Evolutionary conservation across 2,329 filamentous ascomycete genomes (phyloP).

Genomic region (Aspergillus calidoustus): DNA sequence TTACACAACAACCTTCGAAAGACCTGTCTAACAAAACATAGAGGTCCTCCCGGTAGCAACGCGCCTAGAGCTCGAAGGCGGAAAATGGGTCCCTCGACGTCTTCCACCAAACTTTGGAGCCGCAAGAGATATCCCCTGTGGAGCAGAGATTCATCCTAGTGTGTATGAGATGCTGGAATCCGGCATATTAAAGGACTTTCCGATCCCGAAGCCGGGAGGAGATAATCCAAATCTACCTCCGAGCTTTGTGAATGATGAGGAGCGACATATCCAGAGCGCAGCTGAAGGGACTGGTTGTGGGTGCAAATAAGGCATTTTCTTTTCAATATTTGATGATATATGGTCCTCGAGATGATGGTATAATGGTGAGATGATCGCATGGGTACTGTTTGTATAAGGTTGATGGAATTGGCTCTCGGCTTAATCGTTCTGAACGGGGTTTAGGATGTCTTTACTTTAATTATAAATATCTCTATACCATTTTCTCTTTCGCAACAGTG

Average conservation of each 20-base stretch:
- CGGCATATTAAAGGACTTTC: conserved; percentile 26
- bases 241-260: conserved; percentile 3
- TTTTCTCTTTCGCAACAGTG: not conserved
- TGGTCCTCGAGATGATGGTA: not conserved
- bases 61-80: conserved; percentile 41
- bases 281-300: not conserved
- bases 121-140: conserved; percentile 36
- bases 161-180: conserved; percentile 34
- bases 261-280: not conserved
- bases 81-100: conserved; percentile 40
- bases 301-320: not conserved
- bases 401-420: not conserved
- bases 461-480: not conserved
- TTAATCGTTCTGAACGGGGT: not conserved
- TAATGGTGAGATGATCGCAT: not conserved
- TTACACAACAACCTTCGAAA: not conserved
- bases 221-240: conserved; percentile 20
- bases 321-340: not conserved
- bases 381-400: not conserved
- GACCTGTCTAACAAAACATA: conserved; percentile 16
- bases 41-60: conserved; percentile 43
- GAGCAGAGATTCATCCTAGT: conserved; percentile 36
- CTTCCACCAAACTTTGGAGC: conserved; percentile 43
- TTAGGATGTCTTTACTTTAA: not conserved
- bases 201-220: conserved; percentile 19